Conservation (phyloP, 441 rosid species). For the Cnidoscolus chayamansa region DNA sequence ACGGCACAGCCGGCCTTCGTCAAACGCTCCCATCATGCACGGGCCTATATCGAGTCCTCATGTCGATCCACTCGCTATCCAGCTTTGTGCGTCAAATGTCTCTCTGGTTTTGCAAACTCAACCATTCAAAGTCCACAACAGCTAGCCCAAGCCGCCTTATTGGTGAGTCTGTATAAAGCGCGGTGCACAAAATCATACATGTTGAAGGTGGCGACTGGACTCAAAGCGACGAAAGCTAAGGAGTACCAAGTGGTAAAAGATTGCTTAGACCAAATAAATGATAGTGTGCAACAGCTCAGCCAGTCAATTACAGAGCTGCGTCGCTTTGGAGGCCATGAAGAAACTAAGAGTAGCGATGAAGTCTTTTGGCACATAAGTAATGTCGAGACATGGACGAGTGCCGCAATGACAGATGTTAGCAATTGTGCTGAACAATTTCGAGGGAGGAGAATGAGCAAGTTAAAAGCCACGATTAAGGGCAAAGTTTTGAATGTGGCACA, state of each 20-base stretch:
- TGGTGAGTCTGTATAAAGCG: conserved; percentile 58
- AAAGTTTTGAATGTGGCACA: conserved; percentile 74
- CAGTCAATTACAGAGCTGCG: conserved; percentile 52
- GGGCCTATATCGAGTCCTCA: conserved; percentile 39
- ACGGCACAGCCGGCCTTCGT: conserved; percentile 15
- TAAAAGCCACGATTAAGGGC: conserved; percentile 63
- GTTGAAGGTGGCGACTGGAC: conserved; percentile 41
- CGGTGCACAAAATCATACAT: conserved; percentile 47
- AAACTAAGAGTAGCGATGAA: conserved; percentile 9
- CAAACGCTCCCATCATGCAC: neutral
- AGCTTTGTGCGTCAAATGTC: conserved; percentile 45
- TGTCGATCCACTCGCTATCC: conserved; percentile 60
- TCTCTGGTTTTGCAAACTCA: conserved; percentile 43
- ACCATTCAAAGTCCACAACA: conserved; percentile 43
- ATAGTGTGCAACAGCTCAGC: conserved; percentile 52
- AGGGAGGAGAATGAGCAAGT: conserved; percentile 50
- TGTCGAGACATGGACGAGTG: conserved; percentile 66
- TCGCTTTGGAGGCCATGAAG: conserved; percentile 23
- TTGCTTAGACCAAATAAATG: conserved; percentile 54
- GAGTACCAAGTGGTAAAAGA: conserved; percentile 52
- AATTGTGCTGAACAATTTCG: conserved; percentile 54
- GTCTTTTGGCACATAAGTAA: conserved; percentile 54
- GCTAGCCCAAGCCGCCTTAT: conserved; percentile 54
- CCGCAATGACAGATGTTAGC: conserved; percentile 66
- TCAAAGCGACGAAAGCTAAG: conserved; percentile 32